Percentiles rank a stretch among this genome's conserved stretches.
Evolutionary conservation across 2,329 filamentous ascomycete genomes (phyloP).

Genomic region (Sarocladium brachiariae): DNA sequence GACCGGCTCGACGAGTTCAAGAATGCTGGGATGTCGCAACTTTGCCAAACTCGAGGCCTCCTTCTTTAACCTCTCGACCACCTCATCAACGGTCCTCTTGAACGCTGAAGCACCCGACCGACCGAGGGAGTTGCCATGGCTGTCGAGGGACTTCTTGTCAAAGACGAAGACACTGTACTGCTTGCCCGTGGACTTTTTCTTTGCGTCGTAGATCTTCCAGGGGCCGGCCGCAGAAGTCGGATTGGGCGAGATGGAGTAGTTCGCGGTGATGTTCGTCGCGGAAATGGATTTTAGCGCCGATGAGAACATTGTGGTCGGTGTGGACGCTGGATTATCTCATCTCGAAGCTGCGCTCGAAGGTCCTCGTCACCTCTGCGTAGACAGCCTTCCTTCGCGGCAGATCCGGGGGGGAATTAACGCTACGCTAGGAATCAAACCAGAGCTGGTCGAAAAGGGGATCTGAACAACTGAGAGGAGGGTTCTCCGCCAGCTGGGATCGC

Average conservation of each 20-base stretch:
- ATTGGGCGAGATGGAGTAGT: constrained; percentile 75
- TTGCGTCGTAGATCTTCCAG: constrained; percentile 97
- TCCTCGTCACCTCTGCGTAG: not conserved
- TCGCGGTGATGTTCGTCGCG: constrained; percentile 81
- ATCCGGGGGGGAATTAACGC: too few species aligned
- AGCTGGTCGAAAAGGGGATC: too few species aligned
- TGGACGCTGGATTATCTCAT: constrained; percentile 9
- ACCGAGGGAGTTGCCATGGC: constrained; percentile 33
- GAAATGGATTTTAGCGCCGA: constrained; percentile 90
- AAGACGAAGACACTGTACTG: constrained; percentile 89
- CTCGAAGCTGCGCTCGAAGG: not conserved
- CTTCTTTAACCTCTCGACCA: constrained; percentile 82
- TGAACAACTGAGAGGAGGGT: too few species aligned
- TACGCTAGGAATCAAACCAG: too few species aligned
- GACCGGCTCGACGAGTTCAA: constrained; percentile 90
- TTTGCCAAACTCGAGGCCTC: constrained; percentile 85
- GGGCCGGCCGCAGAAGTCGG: constrained; percentile 78
- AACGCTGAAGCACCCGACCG: constrained; percentile 52
- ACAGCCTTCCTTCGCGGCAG: not conserved
- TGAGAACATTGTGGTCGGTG: constrained; percentile 67
- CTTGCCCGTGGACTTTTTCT: constrained; percentile 91
- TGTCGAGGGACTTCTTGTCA: constrained; percentile 78
- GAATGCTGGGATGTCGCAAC: constrained; percentile 81
- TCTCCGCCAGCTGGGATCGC: too few species aligned
- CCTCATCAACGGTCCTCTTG: constrained; percentile 80